Conservation (phyloP, 2,329 filamentous ascomycete genomes). For the Scedosporium boydii region DNA sequence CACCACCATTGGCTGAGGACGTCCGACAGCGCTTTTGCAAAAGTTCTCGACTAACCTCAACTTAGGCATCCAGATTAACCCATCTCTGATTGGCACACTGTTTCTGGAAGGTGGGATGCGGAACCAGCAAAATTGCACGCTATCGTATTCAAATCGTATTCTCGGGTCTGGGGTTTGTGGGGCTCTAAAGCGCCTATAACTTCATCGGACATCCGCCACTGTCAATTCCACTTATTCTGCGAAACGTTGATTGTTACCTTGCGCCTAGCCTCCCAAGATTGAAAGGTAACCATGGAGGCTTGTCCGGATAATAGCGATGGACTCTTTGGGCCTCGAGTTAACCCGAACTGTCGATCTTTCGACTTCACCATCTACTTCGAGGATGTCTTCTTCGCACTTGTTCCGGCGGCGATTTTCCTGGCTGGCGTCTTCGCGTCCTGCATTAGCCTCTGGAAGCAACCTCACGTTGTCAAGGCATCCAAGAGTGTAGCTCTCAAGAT, state of each 20-base stretch:
- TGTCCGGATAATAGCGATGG: background rate
- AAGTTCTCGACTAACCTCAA: background rate
- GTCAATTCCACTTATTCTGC: background rate
- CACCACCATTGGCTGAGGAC: too few relatives aligned
- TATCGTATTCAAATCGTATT: background rate
- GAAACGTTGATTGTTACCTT: too few relatives aligned
- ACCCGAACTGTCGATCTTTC: conserved; percentile 13
- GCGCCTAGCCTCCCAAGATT: background rate
- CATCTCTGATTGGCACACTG: background rate
- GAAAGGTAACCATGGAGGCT: background rate
- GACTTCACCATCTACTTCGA: conserved; percentile 43
- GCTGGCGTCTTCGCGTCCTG: conserved; percentile 12
- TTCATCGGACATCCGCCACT: background rate
- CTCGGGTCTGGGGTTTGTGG: background rate
- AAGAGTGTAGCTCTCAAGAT: conserved; percentile 21
- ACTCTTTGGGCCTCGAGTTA: background rate
- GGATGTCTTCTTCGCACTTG: conserved; percentile 31
- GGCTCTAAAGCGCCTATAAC: background rate
- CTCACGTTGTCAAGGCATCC: conserved; percentile 22
- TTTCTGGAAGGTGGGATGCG: background rate
- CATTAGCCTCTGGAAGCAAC: conserved; percentile 19
- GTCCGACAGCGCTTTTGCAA: too few relatives aligned
- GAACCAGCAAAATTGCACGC: background rate
- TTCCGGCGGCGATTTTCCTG: conserved; percentile 30
- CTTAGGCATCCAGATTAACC: background rate